Base-by-base conservation (phyloP, 2,329 filamentous ascomycete species). In the Botrytis aclada region DNA sequence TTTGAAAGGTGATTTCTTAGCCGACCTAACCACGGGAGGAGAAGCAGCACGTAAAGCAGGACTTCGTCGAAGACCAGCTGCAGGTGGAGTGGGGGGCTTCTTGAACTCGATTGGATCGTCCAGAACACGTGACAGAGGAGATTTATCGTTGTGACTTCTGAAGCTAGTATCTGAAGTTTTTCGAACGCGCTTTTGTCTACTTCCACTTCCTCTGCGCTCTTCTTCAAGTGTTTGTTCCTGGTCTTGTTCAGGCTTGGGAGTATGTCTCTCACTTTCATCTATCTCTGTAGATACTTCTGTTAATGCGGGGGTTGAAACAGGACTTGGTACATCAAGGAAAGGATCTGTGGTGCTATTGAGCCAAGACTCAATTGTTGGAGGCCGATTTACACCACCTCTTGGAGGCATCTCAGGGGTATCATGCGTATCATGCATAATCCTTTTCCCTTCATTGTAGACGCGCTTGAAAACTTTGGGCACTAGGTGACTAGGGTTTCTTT, bases 281-380 rank as follows among this genome's bases (percentile, higher is more conserved):
- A 74, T 72, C 32, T 76, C 72, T 80, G 8, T 84, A 81, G 12
- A 79, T 29, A 61, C 70, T 60, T 72, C 64, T 39, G 62, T 18
- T 29, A 47, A 37, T 74, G 39, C 82, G 80, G 76, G 74, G 14
- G 74, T 54, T 72, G 71, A 66, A 25, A 76, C 65, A 3, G 80
- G 61, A 51, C 56, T 73, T 58, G 79, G 74, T 18, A 78, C 75
- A 25, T 90, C 88, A 3, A 90, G 83, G 77, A 90, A 90, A 5
- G 89, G 88, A 76, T 91, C 89, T 22, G 89, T 85, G 0, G 89
- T 91, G 34, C 83, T 85, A 77, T 87, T 88, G 39, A 91, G 82
- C 89, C 89, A 91, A 34, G 86, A 89, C 78, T 91, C 89, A 71
- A 91, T 91, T 77, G 86, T 90, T 1, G 86, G 87, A 8, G 89